A percentile compares a stretch with the other conserved stretches of the same genome.
Conservation (phyloP, 495 filamentous ascomycete genomes). For the Penicillium goetzii region DNA sequence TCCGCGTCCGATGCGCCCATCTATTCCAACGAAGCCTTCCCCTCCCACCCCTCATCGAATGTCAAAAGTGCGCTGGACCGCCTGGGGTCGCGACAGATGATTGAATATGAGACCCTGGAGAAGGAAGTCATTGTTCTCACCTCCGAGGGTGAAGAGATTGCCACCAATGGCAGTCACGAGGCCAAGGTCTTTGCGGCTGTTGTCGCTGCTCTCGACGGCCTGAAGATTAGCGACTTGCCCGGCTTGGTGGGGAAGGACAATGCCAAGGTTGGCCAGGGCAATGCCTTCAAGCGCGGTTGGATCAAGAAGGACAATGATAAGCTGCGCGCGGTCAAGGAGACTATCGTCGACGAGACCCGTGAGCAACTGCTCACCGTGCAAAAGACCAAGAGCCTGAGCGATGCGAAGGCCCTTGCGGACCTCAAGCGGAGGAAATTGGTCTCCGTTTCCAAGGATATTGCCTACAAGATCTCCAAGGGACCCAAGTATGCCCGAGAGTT, state of each 20-base stretch:
- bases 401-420: conserved; percentile 74
- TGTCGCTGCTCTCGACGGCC: conserved; percentile 71
- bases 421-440: conserved; percentile 89
- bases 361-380: conserved; percentile 73
- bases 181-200: conserved; percentile 92
- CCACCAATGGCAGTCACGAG: conserved; percentile 87
- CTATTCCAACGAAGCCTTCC: conserved; percentile 75
- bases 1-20: conserved; percentile 65
- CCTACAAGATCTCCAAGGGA: conserved; percentile 81
- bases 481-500: conserved; percentile 83
- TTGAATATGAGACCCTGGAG: conserved; percentile 80
- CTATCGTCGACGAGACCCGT: conserved; percentile 77
- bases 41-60: conserved; percentile 66
- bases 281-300: conserved; percentile 96
- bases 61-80: conserved; percentile 89
- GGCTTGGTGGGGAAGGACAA: conserved; percentile 79
- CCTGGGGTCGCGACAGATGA: conserved; percentile 80
- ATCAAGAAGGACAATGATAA: conserved; percentile 83
- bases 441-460: conserved; percentile 78
- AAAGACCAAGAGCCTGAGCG: conserved; percentile 65
- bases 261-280: conserved; percentile 89
- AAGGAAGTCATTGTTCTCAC: conserved; percentile 79
- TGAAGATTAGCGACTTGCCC: conserved; percentile 78
- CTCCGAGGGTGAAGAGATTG: conserved; percentile 76
- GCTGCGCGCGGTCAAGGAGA: conserved; percentile 60